Conservation (phyloP, 129 eudicot genomes). For the Escallonia rubra region DNA sequence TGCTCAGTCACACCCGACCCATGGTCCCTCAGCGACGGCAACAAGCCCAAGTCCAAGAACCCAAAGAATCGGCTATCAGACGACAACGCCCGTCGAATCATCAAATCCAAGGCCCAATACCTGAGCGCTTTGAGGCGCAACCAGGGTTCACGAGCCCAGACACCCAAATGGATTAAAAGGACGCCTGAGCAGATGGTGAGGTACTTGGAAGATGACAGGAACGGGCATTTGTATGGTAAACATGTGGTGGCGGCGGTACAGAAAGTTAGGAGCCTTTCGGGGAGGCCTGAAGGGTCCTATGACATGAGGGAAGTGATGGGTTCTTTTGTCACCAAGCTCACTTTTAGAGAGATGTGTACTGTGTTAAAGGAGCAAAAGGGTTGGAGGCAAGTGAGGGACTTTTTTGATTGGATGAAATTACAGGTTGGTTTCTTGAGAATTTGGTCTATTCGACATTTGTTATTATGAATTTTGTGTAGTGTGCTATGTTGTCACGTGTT, state of each 20-base stretch:
- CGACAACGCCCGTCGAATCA: slow-evolving; percentile 85
- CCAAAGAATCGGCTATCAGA: slow-evolving; percentile 80
- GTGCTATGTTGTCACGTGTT: not conserved
- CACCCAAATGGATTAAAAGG: slow-evolving; percentile 31
- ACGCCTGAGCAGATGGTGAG: slow-evolving; percentile 90
- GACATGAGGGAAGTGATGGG: slow-evolving; percentile 81
- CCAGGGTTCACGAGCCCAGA: slow-evolving; percentile 71
- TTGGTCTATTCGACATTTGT: too few relatives aligned
- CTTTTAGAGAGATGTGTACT: slow-evolving; percentile 81
- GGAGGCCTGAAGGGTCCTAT: slow-evolving; percentile 57
- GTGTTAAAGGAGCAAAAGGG: slow-evolving; percentile 74
- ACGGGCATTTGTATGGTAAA: slow-evolving; percentile 82
- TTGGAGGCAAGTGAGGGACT: not conserved
- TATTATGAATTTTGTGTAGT: too few relatives aligned
- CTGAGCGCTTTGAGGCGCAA: slow-evolving; percentile 71
- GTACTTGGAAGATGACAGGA: slow-evolving; percentile 83
- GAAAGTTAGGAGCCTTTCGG: slow-evolving; percentile 58
- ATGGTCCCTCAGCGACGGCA: slow-evolving; percentile 82
- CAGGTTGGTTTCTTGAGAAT: slow-evolving; percentile 40
- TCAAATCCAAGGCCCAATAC: slow-evolving; percentile 69
- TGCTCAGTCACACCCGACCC: slow-evolving; percentile 68
- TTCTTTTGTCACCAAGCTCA: slow-evolving; percentile 75
- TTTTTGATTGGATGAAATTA: slow-evolving; percentile 82
- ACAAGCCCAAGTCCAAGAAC: slow-evolving; percentile 69
- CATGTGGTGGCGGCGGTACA: slow-evolving; percentile 92